Base-by-base conservation (phyloP, 2,329 filamentous ascomycete species). In the Ilyonectria destructans region DNA sequence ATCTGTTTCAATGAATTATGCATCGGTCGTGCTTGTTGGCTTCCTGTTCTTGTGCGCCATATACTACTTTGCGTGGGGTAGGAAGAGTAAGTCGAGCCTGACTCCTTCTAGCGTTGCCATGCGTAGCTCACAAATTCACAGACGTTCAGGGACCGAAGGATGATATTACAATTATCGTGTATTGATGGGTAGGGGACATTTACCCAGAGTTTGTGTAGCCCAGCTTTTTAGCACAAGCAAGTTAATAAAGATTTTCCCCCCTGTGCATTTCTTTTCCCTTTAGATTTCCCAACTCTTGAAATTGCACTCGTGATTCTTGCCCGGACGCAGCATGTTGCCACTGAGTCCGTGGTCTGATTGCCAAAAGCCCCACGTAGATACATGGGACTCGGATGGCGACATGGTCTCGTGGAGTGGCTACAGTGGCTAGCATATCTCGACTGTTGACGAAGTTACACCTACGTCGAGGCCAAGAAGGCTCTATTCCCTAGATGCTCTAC, bases 1-100 rank as follows among this genome's bases (percentile, higher is more conserved):
- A n/a, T 77, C 88, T 5, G 78, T 79, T 12, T 83, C 80, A 17
- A 91, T 92, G 89, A 92, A 91, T 77, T 91, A 91, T 75, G 89
- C 89, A 7, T 88, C 85, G 21, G 89, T 88, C 15, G 89, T 91
- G 13, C 91, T 91, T 78, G 85, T 86, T 6, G 88, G 85, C 0
- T 68, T 79, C n/a, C 87, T 43, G 33, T 35, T 35, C 13, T 35
- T 91, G 67, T 90, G 88, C 61, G 77, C 89, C 12, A 70, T 82
- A 2, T 91, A 89, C 89, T 91, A 91, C 79, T 84, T 90, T 71
- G 83, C 33, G 33, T 35, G 33, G 33, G 33, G 33, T 35, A 35
- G 37, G 17, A 46, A 59, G 33, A 35, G 33, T 35, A 35, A 8
- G 3, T 35, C 33, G 37, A 43, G 9, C 37, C 6, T n/a, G 37